A percentile compares a stretch with the other conserved stretches of the same genome.
These are phyloP conservation scores for Dendrobium catenatum DNA, from an alignment of 106 monocot species.

Conservation along the genomic window DNA sequence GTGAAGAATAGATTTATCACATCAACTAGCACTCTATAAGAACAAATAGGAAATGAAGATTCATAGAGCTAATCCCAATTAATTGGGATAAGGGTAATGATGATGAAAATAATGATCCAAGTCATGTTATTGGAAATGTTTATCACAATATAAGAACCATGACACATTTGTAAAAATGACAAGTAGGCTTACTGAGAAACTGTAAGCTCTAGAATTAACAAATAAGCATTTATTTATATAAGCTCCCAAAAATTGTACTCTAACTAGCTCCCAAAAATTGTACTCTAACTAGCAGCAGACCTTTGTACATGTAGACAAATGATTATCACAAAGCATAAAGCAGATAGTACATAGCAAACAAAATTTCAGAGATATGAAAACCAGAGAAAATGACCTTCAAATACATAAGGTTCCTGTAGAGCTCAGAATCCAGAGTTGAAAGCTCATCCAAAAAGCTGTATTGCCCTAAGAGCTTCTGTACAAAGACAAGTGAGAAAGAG, in stretches of 20 bases:
- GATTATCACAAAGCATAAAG: neutral
- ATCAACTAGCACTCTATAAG: too few relatives aligned
- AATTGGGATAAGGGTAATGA: too few relatives aligned
- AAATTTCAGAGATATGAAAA: neutral
- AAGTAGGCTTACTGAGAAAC: neutral
- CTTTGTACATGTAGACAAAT: neutral
- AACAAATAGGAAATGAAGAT: too few relatives aligned
- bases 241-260: neutral
- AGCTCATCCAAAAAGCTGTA: slow-evolving; percentile 91
- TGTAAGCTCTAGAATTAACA: neutral
- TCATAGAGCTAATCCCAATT: too few relatives aligned
- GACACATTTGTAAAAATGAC: neutral
- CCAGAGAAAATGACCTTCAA: slow-evolving; percentile 49
- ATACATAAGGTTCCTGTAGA: slow-evolving; percentile 83
- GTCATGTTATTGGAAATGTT: neutral
- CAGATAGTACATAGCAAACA: neutral
- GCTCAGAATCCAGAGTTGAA: slow-evolving; percentile 80
- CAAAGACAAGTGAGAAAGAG: slow-evolving; percentile 78
- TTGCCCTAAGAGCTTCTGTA: slow-evolving; percentile 82
- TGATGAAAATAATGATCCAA: too few relatives aligned
- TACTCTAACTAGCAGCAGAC: neutral
- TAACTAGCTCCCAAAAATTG: neutral
- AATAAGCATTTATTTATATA: neutral
- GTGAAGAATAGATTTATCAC: too few relatives aligned
- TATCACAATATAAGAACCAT: neutral